phyloP scores from a whole-genome alignment of 2,329 filamentous ascomycete species.

The Ophiostoma triangulosporum region DNA sequence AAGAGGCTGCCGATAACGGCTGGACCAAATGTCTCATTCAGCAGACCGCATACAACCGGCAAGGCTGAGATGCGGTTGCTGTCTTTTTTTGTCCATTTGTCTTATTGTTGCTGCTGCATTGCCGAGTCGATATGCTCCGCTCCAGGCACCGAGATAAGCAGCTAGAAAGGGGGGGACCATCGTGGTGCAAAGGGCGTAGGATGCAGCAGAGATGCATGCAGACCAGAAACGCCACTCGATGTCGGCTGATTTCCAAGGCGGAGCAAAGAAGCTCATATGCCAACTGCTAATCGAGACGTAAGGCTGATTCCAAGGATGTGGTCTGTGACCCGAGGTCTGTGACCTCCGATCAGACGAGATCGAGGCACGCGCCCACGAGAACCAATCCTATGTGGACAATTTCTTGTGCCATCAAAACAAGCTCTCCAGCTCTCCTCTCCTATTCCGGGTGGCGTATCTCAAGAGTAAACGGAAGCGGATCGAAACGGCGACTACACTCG shows the following conservation, averaged over 20 bases:
- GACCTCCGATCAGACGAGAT: not conserved
- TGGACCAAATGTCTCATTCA: no score
- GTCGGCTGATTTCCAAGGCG: not conserved
- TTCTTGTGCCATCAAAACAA: not conserved
- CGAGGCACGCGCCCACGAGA: not conserved
- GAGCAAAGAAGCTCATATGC: not conserved
- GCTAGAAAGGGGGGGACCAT: not conserved
- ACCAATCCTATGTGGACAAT: not conserved
- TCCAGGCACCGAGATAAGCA: slow-evolving; percentile 9
- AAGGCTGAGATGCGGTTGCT: no score
- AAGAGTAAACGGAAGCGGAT: not conserved
- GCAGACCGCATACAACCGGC: no score
- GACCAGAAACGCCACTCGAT: not conserved
- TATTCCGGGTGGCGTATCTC: not conserved
- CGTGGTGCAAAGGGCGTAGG: not conserved
- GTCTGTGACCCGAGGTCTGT: not conserved
- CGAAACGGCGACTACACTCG: not conserved
- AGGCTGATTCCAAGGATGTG: not conserved
- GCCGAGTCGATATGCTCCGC: not conserved
- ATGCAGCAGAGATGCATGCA: not conserved
- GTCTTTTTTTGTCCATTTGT: not conserved
- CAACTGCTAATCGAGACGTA: not conserved
- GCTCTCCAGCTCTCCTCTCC: not conserved
- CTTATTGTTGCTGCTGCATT: not conserved
- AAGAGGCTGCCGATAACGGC: no score